These are phyloP conservation scores for Russula vinacea DNA, from an alignment of 768 basidiomycete species.

Conservation along the genomic window DNA sequence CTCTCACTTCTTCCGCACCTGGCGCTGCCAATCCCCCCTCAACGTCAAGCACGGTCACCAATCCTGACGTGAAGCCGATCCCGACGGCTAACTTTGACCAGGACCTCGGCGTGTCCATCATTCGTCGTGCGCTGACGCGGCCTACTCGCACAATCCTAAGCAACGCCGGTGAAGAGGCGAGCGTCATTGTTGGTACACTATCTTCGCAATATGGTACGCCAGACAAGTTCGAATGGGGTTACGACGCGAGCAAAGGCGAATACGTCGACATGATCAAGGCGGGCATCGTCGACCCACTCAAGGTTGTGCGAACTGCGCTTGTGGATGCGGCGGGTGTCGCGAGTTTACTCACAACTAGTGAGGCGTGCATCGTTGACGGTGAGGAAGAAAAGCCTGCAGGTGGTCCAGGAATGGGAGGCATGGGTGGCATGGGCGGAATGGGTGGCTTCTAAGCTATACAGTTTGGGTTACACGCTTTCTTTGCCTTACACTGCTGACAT, in stretches of 20 bases:
- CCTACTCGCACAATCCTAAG: conserved; percentile 85
- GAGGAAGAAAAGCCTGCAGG: conserved; percentile 69
- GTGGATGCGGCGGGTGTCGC: conserved; percentile 95
- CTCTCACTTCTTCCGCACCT: conserved; percentile 51
- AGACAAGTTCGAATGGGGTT: conserved; percentile 84
- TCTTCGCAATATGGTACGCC: conserved; percentile 60
- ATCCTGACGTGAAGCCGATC: conserved; percentile 63
- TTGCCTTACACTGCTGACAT: not conserved
- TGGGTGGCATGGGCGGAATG: conserved; percentile 65
- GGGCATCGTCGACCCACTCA: conserved; percentile 94
- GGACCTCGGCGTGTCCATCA: conserved; percentile 90
- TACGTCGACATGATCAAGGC: conserved; percentile 92
- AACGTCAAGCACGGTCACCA: conserved; percentile 37
- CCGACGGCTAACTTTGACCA: conserved; percentile 93
- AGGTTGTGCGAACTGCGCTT: conserved; percentile 91
- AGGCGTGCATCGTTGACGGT: conserved; percentile 88
- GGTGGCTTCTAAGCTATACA: conserved; percentile 42
- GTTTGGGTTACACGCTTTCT: not conserved
- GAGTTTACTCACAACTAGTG: conserved; percentile 86
- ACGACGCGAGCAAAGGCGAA: conserved; percentile 88
- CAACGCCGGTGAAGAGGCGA: conserved; percentile 93
- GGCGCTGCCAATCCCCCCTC: conserved; percentile 28
- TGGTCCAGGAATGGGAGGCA: conserved; percentile 47
- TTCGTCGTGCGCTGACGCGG: conserved; percentile 77
- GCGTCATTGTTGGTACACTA: conserved; percentile 88